Conservation (phyloP, 805 yeast species). For the Yamadazyma takamatsuzukensis region DNA sequence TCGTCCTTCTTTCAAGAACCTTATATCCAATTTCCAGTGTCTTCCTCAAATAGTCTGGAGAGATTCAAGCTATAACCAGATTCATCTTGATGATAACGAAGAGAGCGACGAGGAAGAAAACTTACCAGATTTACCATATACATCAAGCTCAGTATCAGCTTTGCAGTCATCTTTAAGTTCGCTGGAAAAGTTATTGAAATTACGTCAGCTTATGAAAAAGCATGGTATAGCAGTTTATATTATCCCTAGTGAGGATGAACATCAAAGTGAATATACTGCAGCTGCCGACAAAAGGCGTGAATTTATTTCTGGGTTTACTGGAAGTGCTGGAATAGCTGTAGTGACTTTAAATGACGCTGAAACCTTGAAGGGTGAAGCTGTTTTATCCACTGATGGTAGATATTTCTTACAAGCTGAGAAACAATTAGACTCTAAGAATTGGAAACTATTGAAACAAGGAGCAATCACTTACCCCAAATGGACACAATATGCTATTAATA, state of each 20-base stretch:
- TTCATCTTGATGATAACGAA: constrained; percentile 9
- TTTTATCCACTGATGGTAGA: constrained; percentile 89
- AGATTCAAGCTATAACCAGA: no score
- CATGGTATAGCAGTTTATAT: constrained; percentile 68
- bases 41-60: constrained; percentile 15
- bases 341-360: constrained; percentile 51
- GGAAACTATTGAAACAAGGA: constrained; percentile 83
- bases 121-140: constrained; percentile 25
- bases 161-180: constrained; percentile 37
- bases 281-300: constrained; percentile 77
- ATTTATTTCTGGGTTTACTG: constrained; percentile 84
- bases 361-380: constrained; percentile 60
- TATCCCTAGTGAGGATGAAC: constrained; percentile 89
- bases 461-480: constrained; percentile 66
- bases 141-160: constrained; percentile 1
- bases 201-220: constrained; percentile 63
- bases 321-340: constrained; percentile 92
- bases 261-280: constrained; percentile 86
- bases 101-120: constrained; percentile 20
- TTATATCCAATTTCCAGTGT: constrained; percentile 21
- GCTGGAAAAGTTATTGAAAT: constrained; percentile 52
- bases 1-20: constrained; percentile 16
- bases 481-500: constrained; percentile 66
- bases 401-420: constrained; percentile 88
- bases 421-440: constrained; percentile 66